These are phyloP conservation scores for Madurella mycetomatis DNA, from an alignment of 2,329 filamentous ascomycete genomes.

Conservation along the genomic window DNA sequence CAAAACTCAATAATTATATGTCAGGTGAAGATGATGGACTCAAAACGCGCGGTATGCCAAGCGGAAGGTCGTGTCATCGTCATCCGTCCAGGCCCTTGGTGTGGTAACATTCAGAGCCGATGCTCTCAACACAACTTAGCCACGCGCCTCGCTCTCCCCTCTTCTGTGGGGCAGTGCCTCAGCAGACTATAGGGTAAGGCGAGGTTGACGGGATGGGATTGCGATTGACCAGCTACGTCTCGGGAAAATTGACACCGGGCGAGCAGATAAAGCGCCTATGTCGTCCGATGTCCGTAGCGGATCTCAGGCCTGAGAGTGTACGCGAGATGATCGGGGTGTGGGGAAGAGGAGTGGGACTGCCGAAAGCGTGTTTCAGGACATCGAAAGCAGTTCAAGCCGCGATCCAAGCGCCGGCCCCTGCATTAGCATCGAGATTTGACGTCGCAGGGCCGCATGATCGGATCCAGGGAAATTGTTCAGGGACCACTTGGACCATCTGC, in stretches of 20 bases:
- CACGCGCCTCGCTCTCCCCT: too few species aligned
- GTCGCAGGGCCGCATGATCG: slow-evolving; percentile 26
- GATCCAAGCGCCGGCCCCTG: slow-evolving; percentile 26
- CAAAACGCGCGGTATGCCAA: too few species aligned
- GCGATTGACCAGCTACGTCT: neutral
- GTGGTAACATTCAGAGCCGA: too few species aligned
- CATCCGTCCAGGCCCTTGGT: too few species aligned
- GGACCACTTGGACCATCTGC: slow-evolving; percentile 19
- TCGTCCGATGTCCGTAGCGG: slow-evolving; percentile 6
- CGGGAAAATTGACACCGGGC: neutral
- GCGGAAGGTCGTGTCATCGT: too few species aligned
- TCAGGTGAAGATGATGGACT: too few species aligned
- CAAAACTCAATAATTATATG: too few species aligned
- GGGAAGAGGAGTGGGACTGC: slow-evolving; percentile 1
- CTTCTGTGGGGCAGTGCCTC: neutral
- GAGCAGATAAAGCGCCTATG: neutral
- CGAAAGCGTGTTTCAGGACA: slow-evolving; percentile 20
- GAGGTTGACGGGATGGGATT: neutral
- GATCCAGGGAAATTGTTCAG: slow-evolving; percentile 23
- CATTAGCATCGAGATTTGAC: slow-evolving; percentile 24
- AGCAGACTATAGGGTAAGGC: neutral
- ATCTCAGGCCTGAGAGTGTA: neutral
- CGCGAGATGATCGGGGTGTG: slow-evolving; percentile 2
- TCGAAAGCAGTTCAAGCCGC: slow-evolving; percentile 13
- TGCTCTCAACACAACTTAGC: too few species aligned